Percentiles rank a stretch among this genome's conserved stretches.
Conservation (phyloP, 371 early-diverging fungal species). For the Mucor ambiguus region DNA sequence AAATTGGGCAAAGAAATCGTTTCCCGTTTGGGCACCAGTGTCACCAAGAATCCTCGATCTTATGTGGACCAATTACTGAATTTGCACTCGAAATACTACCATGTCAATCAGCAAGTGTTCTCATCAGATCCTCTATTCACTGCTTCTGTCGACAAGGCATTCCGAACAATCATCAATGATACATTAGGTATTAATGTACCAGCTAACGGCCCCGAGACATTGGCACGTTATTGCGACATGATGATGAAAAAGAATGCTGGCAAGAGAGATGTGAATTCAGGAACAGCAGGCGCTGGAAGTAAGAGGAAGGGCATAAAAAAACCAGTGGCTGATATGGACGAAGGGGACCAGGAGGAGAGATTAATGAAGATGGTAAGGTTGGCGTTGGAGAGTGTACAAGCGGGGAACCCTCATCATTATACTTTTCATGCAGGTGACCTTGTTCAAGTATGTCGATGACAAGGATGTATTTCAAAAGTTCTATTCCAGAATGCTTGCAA, state of each 20-base stretch:
- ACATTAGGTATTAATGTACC: constrained; percentile 31
- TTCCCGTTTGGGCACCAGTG: constrained; percentile 50
- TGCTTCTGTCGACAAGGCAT: constrained; percentile 87
- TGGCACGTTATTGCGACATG: constrained; percentile 83
- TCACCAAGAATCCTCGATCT: constrained; percentile 70
- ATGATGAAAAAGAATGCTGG: constrained; percentile 67
- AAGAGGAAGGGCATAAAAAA: constrained; percentile 20
- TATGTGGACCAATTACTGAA: constrained; percentile 69
- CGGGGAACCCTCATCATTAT: background rate
- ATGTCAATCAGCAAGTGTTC: constrained; percentile 66
- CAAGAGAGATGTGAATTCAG: constrained; percentile 33
- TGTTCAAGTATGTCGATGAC: constrained; percentile 91
- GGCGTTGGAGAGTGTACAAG: background rate
- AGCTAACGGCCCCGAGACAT: constrained; percentile 72
- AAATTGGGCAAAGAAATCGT: constrained; percentile 63
- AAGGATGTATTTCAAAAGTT: constrained; percentile 91
- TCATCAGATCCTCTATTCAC: constrained; percentile 70
- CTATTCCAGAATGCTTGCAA: constrained; percentile 78
- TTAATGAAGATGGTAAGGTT: constrained; percentile 44
- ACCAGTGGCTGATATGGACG: constrained; percentile 23
- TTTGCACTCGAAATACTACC: constrained; percentile 67
- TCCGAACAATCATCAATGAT: constrained; percentile 77
- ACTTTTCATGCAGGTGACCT: constrained; percentile 48
- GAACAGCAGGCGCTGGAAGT: constrained; percentile 10
- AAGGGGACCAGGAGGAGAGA: constrained; percentile 61